Conservation (phyloP, 1,284 basidiomycete species). For the Heterobasidion occidentale region DNA sequence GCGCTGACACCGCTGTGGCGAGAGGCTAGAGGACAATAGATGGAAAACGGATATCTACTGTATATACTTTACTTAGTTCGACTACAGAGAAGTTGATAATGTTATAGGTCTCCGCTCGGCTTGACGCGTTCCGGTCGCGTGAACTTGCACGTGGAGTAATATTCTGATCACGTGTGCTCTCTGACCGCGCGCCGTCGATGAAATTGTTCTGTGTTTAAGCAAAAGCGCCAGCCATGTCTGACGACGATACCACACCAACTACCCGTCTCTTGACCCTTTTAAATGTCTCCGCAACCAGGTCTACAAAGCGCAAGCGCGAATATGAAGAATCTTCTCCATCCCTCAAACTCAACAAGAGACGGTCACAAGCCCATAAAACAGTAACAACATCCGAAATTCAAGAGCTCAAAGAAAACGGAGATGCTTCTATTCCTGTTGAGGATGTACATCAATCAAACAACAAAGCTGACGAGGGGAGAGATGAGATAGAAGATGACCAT, state of each 20-base stretch:
- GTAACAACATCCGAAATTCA: not conserved
- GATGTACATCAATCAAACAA: not conserved
- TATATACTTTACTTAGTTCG: not conserved
- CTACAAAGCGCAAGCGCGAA: slow-evolving; percentile 49
- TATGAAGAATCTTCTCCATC: slow-evolving; percentile 33
- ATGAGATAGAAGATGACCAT: slow-evolving; percentile 8
- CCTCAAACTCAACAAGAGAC: slow-evolving; percentile 61
- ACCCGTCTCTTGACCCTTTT: slow-evolving; percentile 86
- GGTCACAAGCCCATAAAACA: not conserved
- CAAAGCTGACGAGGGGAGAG: not conserved
- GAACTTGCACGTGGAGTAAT: too few relatives aligned
- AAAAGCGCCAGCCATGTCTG: not conserved
- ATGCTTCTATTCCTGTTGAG: not conserved
- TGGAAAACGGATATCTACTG: too few relatives aligned
- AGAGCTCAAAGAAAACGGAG: not conserved
- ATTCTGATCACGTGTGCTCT: too few relatives aligned
- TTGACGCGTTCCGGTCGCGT: too few relatives aligned
- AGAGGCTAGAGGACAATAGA: slow-evolving; percentile 24
- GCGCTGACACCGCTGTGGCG: slow-evolving; percentile 54
- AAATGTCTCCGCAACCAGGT: slow-evolving; percentile 82
- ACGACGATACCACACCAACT: slow-evolving; percentile 50
- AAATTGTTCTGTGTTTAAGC: too few relatives aligned
- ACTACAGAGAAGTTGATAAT: not conserved
- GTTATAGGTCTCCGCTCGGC: too few relatives aligned
- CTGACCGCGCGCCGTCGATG: too few relatives aligned